Evolutionary conservation across 2,329 filamentous ascomycete species (phyloP), one percentile per base, ranked within the genome.

Genomic region (Cladosporium halotolerans): DNA sequence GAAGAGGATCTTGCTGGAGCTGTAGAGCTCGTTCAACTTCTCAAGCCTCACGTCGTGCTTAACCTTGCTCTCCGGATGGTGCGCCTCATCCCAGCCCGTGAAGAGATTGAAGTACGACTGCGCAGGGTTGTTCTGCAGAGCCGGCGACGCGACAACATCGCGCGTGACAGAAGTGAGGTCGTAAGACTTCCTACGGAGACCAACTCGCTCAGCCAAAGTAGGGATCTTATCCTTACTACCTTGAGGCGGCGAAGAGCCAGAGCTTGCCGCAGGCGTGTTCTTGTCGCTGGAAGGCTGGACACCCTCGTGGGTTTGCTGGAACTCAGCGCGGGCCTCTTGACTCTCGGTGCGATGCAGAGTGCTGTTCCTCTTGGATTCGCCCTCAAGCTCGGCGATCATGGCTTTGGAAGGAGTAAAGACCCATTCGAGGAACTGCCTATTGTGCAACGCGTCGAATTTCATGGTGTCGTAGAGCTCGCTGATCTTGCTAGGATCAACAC

Each of bases 361-460:
- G 43, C 34, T 52, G 11, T 34, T 44, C 9, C 39, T 31, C 46
- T 48, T 28, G 46, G 50, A 19, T 46, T 54, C 53, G 14, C 49
- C 57, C 4, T 58, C 60, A 14, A 55, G 46, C 49, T 92, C 87
- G 51, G 87, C 86, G 9, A 92, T 75, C 72, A 95, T 88, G 55
- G 78, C 79, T 63, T 83, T 84, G 33, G 88, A 85, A 1, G 93
- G 93, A 13, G 90, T 95, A 63, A 99, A 99, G 0, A 96, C 86
- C 89, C 93, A 97, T 70, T 99, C 93, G 3, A 99, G 76, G 65
- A 99, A 99, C 58, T 90, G 89, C 2, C 93, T 84, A 67, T 99
- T 99, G 72, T 99, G 95, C 11, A 99, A 78, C 1, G 93, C 93
- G 69, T 99, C 93, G 60, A 97, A 99, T 71, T 99, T 99, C 93